Base-by-base conservation (phyloP, 768 basidiomycete genomes). In the Thelephora aurantiotincta region DNA sequence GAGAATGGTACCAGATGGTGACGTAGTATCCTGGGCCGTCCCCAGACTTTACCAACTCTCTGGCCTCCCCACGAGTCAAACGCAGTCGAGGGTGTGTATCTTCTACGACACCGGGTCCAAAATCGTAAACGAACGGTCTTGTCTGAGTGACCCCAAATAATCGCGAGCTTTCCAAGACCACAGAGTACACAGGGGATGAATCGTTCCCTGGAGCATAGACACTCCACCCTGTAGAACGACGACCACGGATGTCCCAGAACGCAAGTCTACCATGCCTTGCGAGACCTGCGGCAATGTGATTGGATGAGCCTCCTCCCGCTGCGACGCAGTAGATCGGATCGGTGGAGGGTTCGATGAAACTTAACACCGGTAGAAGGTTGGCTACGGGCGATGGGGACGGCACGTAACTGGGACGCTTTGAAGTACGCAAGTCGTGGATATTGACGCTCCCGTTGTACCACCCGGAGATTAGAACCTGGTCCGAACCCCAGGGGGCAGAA, bases 141-240 rank as follows among this genome's bases (percentile, higher is more conserved):
- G 76, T 78, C 58, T 89, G 78, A 7, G 83, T 88, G 3, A 69
- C 84, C 11, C 85, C 88, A 53, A 82, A 90, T 41, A 88, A 62
- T 35, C 88, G 76, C 13, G 83, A 81, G 51, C 83, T 80, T 60
- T 91, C 88, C 18, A 88, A 64, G 33, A 79, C 59, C 43, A 90
- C 59, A 5, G 74, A 71, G 59, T 89, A 91, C 2, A 90, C 82
- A 0, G 88, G 87, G 1, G 82, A 86, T 1, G 70, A 63, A 56
- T 88, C 84, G 56, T 85, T 85, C 4, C 80, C 80, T 1, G 88
- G 87, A 2, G 80, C 80, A 58, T 88, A 77, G 5, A 87, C 77
- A 54, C 81, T 85, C 80, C 82, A 87, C 2, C 88, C 86, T 6
- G 51, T 52, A 22, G 45, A 56, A 3, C 56, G 61, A 0, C 82